Conservation (phyloP, 2,329 filamentous ascomycete species). For the Huntiella omanensis region DNA sequence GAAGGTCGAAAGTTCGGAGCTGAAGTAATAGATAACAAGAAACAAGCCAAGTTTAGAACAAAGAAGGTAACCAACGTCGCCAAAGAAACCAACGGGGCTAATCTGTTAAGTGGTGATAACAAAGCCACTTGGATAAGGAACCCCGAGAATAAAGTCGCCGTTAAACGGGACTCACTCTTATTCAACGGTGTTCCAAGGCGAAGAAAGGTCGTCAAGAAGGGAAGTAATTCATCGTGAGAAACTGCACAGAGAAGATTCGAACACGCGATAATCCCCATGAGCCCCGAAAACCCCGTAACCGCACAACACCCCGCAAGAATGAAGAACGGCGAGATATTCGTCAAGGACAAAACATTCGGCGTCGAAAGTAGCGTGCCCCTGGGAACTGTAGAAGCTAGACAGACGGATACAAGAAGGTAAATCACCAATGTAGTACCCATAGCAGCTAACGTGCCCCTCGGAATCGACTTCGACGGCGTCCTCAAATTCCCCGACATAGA, state of each 20-base stretch:
- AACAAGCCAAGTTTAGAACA: constrained; percentile 74
- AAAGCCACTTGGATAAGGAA: constrained; percentile 59
- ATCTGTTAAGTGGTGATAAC: constrained; percentile 69
- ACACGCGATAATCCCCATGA: constrained; percentile 75
- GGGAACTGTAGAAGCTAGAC: constrained; percentile 59
- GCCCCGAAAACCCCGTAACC: constrained; percentile 63
- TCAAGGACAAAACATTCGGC: constrained; percentile 62
- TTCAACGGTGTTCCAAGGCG: constrained; percentile 19
- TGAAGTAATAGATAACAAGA: constrained; percentile 68
- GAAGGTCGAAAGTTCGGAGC: constrained; percentile 78
- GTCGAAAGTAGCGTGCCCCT: constrained; percentile 55
- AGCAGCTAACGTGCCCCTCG: constrained; percentile 64
- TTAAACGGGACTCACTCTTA: constrained; percentile 12
- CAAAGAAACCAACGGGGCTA: constrained; percentile 80
- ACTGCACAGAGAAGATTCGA: constrained; percentile 73
- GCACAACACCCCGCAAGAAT: constrained; percentile 70
- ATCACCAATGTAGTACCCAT: constrained; percentile 56
- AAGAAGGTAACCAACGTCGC: constrained; percentile 86
- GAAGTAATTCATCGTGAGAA: constrained; percentile 59
- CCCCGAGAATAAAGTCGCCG: constrained; percentile 57
- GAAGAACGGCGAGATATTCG: constrained; percentile 54
- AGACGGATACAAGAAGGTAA: constrained; percentile 42
- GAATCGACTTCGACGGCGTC: constrained; percentile 63
- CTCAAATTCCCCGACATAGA: constrained; percentile 80
- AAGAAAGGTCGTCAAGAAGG: constrained; percentile 55